A percentile compares a stretch with the other conserved stretches of the same genome.
phyloP scores from a whole-genome alignment of 495 filamentous ascomycete genomes.

The Extremus antarcticus region DNA sequence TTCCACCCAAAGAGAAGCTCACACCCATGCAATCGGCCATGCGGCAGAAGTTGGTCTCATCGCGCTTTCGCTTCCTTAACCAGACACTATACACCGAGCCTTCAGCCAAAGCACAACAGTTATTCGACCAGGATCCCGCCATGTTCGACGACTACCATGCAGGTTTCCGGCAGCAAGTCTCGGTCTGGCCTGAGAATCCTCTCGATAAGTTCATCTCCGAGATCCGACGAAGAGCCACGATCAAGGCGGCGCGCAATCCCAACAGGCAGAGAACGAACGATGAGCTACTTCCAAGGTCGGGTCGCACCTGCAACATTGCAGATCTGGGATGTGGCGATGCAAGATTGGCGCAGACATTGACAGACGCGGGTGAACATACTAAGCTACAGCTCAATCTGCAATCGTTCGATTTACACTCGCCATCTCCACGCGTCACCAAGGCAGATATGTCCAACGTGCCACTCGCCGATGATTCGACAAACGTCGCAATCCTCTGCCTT shows the following conservation, averaged over 20 bases:
- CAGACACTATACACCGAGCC: slow-evolving; percentile 89
- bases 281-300: slow-evolving; percentile 15
- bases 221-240: slow-evolving; percentile 48
- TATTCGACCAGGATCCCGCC: slow-evolving; percentile 72
- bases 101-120: slow-evolving; percentile 61
- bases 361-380: slow-evolving; percentile 37
- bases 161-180: slow-evolving; percentile 88
- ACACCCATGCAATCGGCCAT: slow-evolving; percentile 89
- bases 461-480: slow-evolving; percentile 55
- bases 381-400: slow-evolving; percentile 57
- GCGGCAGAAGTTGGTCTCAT: slow-evolving; percentile 82
- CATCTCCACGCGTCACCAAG: slow-evolving; percentile 56
- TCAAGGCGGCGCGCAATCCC: slow-evolving; percentile 27
- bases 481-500: slow-evolving; percentile 86
- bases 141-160: slow-evolving; percentile 91
- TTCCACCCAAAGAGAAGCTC: slow-evolving; percentile 43
- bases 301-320: slow-evolving; percentile 61
- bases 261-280: not conserved
- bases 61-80: slow-evolving; percentile 95
- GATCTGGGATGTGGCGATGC: slow-evolving; percentile 81
- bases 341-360: slow-evolving; percentile 50
- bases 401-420: slow-evolving; percentile 48
- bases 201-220: slow-evolving; percentile 68
- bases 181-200: slow-evolving; percentile 91
- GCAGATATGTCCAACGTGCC: slow-evolving; percentile 83